Percentiles rank a stretch among this genome's conserved stretches.
phyloP scores from a whole-genome alignment of 2,329 filamentous ascomycete species.

The Fusarium goolgardi region DNA sequence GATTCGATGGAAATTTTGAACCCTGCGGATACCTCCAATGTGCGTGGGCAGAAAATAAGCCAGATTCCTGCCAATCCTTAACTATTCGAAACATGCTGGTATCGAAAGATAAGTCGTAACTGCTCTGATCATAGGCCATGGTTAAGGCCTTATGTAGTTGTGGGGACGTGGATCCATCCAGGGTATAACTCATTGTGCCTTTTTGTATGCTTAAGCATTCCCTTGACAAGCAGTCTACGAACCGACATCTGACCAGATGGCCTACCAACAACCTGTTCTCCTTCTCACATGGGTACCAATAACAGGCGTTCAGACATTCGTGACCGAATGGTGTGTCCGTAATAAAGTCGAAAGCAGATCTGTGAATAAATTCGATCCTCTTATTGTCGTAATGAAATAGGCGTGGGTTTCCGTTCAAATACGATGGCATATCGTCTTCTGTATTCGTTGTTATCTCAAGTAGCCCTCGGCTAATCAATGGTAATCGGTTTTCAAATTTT shows the following conservation, averaged over 20 bases:
- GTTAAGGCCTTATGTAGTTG: too few species aligned
- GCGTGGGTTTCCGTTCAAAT: too few species aligned
- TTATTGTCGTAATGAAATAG: not conserved
- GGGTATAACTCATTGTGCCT: too few species aligned
- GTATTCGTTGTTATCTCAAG: too few species aligned
- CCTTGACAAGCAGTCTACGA: too few species aligned
- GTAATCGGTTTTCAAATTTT: fast-evolving
- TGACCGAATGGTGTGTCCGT: not conserved
- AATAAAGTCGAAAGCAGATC: not conserved
- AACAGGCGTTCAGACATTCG: not conserved
- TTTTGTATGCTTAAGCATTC: too few species aligned
- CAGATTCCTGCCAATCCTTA: not conserved
- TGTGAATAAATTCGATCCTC: not conserved
- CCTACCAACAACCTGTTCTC: not conserved
- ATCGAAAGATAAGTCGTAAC: too few species aligned
- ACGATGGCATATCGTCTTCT: too few species aligned
- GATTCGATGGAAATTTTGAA: not conserved
- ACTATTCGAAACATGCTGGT: not conserved
- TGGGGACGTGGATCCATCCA: too few species aligned
- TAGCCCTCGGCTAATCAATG: not conserved
- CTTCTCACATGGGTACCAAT: too few species aligned
- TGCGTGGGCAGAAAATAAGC: not conserved
- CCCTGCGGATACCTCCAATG: not conserved
- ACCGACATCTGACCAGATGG: not conserved
- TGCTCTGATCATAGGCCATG: too few species aligned